Conservation (phyloP, 306 rosid species). For the Luffa acutangula region DNA sequence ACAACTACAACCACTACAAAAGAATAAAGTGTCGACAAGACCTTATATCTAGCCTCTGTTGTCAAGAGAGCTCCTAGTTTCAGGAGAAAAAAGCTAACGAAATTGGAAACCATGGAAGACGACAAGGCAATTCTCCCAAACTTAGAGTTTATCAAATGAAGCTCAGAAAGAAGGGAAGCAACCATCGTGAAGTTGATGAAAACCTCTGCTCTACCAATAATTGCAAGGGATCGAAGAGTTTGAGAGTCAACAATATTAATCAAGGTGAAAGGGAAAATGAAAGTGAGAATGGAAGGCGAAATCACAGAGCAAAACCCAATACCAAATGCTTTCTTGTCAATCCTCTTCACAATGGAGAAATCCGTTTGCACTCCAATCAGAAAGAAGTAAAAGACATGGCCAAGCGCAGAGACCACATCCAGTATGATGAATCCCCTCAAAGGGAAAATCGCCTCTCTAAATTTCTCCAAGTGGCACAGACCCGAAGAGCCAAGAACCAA, state of each 20-base stretch:
- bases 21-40: not conserved
- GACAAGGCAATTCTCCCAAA: constrained; percentile 19
- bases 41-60: not conserved
- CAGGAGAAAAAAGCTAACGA: not conserved
- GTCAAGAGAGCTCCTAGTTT: not conserved
- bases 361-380: constrained; percentile 28
- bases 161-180: constrained; percentile 17
- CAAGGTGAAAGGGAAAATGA: not conserved
- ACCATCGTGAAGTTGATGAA: constrained; percentile 15
- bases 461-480: constrained; percentile 7
- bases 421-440: constrained; percentile 19
- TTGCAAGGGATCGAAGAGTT: not conserved
- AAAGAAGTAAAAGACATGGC: constrained; percentile 21
- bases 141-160: constrained; percentile 25
- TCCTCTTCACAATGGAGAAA: constrained; percentile 3
- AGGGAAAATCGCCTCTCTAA: constrained; percentile 13
- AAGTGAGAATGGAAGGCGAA: not conserved
- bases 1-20: not conserved
- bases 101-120: constrained; percentile 14
- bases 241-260: not conserved
- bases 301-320: constrained; percentile 14
- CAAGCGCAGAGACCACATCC: constrained; percentile 20
- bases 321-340: constrained; percentile 7
- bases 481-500: constrained; percentile 22
- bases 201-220: not conserved